Evolutionary conservation across 2,329 filamentous ascomycete genomes (phyloP).

Genomic region (Cercospora canescens): DNA sequence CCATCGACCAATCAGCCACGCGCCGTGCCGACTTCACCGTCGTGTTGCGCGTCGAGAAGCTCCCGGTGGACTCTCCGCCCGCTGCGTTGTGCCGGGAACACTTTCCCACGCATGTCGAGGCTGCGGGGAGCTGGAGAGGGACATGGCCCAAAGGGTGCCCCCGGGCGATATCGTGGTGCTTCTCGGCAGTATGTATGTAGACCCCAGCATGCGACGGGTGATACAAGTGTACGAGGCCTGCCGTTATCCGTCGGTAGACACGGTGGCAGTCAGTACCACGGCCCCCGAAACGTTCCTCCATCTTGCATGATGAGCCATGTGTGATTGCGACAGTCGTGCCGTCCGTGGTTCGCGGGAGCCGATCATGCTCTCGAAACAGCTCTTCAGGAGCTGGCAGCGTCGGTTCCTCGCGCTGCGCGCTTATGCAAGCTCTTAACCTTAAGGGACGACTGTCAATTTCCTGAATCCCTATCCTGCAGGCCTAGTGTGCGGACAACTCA

Average conservation of each 20-base stretch:
- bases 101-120: not conserved
- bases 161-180: not conserved
- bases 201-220: not conserved
- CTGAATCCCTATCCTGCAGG: not conserved
- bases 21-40: not conserved
- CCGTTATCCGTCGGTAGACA: not conserved
- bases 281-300: conserved; percentile 2
- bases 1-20: conserved; percentile 5
- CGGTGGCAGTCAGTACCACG: conserved; percentile 1
- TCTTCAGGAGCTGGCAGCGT: conserved; percentile 1
- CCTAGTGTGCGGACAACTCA: not conserved
- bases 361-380: not conserved
- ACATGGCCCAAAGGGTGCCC: not conserved
- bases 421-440: conserved; percentile 9
- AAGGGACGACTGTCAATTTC: not conserved
- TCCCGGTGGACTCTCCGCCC: not conserved
- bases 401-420: not conserved
- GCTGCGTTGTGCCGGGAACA: not conserved
- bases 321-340: conserved; percentile 10
- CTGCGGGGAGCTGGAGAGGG: not conserved
- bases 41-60: not conserved
- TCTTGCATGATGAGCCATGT: not conserved
- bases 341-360: not conserved
- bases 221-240: not conserved
- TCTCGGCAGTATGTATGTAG: not conserved